A percentile compares a stretch with the other conserved stretches of the same genome.
These are phyloP conservation scores for Rhodotorula sp. DNA, from an alignment of 1,284 basidiomycete species.

Conservation along the genomic window DNA sequence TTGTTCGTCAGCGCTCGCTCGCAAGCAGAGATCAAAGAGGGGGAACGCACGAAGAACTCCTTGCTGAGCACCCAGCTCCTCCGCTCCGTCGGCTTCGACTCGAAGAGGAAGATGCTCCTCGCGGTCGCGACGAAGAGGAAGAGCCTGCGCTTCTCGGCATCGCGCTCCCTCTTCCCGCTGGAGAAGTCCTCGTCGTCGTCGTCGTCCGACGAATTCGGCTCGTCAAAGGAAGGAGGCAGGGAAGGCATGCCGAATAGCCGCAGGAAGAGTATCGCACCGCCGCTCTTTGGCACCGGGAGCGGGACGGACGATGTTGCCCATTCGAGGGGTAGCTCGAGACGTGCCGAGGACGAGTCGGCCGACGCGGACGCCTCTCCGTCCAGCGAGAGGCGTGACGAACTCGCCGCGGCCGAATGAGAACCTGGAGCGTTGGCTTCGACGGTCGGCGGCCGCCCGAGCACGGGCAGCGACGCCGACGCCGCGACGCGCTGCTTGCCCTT, in stretches of 20 bases:
- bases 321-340: conserved; percentile 15
- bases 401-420: not conserved
- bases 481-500: not conserved
- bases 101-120: conserved; percentile 24
- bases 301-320: conserved; percentile 15
- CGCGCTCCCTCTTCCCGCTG: not conserved
- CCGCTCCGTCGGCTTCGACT: conserved; percentile 4
- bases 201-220: not conserved
- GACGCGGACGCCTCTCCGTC: no score
- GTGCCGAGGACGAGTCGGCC: not conserved
- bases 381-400: not conserved
- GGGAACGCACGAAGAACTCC: conserved; percentile 27
- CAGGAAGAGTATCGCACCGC: conserved; percentile 23
- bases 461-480: not conserved
- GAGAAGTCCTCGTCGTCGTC: not conserved
- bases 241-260: conserved; percentile 18
- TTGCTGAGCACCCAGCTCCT: conserved; percentile 27
- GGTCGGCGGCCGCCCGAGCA: no score
- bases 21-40: not conserved
- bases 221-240: no score
- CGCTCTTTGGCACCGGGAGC: conserved; percentile 17
- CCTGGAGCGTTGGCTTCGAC: no score
- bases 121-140: conserved; percentile 30
- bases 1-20: not conserved
- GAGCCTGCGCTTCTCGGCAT: not conserved